Base-by-base conservation (phyloP, 1,139 yeast species). In the Hemisphaericaspora subhashii region DNA sequence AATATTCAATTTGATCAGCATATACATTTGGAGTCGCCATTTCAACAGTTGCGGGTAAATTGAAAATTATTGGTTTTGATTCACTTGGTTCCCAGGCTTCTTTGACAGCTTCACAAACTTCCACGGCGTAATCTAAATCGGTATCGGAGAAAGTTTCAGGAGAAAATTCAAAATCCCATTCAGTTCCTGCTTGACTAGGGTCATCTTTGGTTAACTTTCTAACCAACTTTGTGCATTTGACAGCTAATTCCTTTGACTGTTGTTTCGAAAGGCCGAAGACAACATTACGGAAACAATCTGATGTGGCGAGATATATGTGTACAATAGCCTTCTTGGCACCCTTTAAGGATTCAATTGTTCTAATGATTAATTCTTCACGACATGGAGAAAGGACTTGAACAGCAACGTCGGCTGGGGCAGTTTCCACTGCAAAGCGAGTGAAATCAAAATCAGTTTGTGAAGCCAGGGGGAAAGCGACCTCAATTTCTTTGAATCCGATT, bases 1-100 rank as follows among this genome's bases (percentile, higher is more conserved):
- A 72, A 50, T 68, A 71, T 52, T 72, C 77, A 46, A 72, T 71
- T 54, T 72, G 77, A 52, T 72, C 77, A 34, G 77, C 77, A 44
- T 71, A 72, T n/a, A 70, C 62, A 44, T 72, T 71, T 14, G 77
- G 77, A 17, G 72, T 58, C 6, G 77, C 66, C 51, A 72, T 71
- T 52, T 72, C 77, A 7, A 72, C 77, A 5, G 77, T 72, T 8
- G 77, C 77, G 6, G 77, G 77, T 42, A 72, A 60, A 53, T 72
- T 72, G 57, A 72, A 72, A 37, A 72, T 72, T 31, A 72, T 64
- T 13, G 77, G 77, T 17, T 57, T 53, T 34, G 63, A 68, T 5
- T 40, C 66, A 5, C 69, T 60, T 32, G 77, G 77, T 36, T 61
- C 69, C 77, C 77, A 72, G n/a, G 60, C 74, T 11, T 55, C 50